Percentiles rank a stretch among this genome's conserved stretches.
Conservation (phyloP, 148 eudicot species). For the Heliosperma pusillum region DNA sequence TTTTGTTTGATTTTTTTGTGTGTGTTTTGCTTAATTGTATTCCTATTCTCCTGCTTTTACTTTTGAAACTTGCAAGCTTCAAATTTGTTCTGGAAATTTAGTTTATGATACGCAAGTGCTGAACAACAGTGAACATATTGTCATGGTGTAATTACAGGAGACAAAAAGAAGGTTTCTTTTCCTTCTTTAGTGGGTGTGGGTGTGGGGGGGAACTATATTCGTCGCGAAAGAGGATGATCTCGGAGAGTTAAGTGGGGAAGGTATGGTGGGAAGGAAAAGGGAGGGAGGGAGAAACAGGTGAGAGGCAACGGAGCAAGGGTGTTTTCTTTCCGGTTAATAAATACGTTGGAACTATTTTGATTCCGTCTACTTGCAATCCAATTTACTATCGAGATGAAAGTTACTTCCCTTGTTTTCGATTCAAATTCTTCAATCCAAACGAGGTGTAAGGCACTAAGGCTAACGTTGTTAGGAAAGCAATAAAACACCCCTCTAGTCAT, state of each 20-base stretch:
- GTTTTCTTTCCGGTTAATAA: neutral
- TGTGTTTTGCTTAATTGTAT: too few species aligned
- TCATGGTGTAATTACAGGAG: neutral
- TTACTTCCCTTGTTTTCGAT: neutral
- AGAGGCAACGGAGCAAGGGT: neutral
- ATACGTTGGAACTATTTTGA: neutral
- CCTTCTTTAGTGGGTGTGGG: neutral
- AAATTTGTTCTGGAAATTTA: slow-evolving; percentile 3
- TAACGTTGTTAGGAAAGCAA: too few species aligned
- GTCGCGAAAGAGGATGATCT: neutral
- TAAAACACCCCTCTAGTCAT: too few species aligned
- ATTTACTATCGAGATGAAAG: neutral
- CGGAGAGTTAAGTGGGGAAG: neutral
- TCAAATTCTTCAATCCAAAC: neutral
- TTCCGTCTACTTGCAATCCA: neutral
- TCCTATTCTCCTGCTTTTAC: too few species aligned
- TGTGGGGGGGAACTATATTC: neutral
- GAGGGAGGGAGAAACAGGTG: neutral
- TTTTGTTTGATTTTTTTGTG: slow-evolving; percentile 4
- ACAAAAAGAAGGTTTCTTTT: neutral
- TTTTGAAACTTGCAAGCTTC: too few species aligned
- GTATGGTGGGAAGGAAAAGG: neutral
- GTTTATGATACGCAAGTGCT: neutral
- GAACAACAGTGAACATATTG: neutral
- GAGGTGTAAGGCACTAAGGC: neutral